A percentile compares a stretch with the other conserved stretches of the same genome.
phyloP scores from a whole-genome alignment of 495 filamentous ascomycete species.

The Rhypophila decipiens region DNA sequence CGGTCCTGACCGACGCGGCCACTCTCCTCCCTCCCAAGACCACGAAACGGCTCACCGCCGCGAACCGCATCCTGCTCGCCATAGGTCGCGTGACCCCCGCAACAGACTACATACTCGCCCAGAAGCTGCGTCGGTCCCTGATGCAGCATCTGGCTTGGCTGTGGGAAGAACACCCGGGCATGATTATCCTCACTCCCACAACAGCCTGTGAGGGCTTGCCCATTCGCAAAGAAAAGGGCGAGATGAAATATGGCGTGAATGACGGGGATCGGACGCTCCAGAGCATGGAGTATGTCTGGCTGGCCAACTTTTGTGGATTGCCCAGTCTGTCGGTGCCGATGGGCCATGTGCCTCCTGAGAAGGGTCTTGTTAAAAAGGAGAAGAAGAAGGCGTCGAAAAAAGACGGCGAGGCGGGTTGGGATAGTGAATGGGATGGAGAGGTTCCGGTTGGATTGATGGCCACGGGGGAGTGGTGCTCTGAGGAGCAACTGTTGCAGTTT shows the following conservation, averaged over 20 bases:
- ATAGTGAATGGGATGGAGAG: conserved; percentile 30
- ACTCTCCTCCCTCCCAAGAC: conserved; percentile 27
- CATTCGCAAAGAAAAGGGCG: conserved; percentile 38
- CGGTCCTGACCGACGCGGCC: conserved; percentile 68
- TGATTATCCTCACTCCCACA: conserved; percentile 73
- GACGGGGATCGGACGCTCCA: conserved; percentile 63
- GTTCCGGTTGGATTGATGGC: conserved; percentile 78
- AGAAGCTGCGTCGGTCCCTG: conserved; percentile 64
- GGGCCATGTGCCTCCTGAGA: conserved; percentile 47
- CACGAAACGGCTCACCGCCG: conserved; percentile 47
- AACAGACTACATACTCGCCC: conserved; percentile 66
- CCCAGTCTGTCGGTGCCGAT: conserved; percentile 65
- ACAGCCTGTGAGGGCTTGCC: conserved; percentile 67
- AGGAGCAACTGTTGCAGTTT: conserved; percentile 64
- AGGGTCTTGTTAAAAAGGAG: conserved; percentile 17
- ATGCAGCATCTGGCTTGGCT: conserved; percentile 74
- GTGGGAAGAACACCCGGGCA: conserved; percentile 61
- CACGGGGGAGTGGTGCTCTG: conserved; percentile 73
- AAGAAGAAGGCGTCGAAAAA: too few relatives aligned
- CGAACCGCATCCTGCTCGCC: conserved; percentile 64
- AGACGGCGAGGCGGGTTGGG: too few relatives aligned
- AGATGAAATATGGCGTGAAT: conserved; percentile 58
- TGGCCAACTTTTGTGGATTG: conserved; percentile 76
- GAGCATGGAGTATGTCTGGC: conserved; percentile 80
- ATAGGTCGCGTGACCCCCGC: conserved; percentile 57